Conservation (phyloP, 495 filamentous ascomycete genomes). For the Aspergillus heteromorphus region DNA sequence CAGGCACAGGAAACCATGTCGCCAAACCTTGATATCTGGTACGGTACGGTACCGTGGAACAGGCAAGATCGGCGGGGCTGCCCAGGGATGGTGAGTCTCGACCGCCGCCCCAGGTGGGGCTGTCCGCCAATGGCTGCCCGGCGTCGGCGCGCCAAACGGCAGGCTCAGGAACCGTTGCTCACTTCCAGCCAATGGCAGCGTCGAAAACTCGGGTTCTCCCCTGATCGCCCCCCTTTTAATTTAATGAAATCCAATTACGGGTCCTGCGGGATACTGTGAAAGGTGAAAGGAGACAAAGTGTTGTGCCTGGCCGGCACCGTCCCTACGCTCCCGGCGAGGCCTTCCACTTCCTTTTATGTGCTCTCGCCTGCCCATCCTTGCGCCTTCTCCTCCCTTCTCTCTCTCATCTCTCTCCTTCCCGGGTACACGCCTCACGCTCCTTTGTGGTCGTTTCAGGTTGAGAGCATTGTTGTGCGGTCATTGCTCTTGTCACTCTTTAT, state of each 20-base stretch:
- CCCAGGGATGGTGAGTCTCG: slow-evolving; percentile 5
- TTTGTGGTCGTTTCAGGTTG: slow-evolving; percentile 18
- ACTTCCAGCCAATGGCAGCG: neutral
- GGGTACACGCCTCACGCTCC: slow-evolving; percentile 20
- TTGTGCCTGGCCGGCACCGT: neutral
- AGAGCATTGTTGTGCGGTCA: slow-evolving; percentile 12
- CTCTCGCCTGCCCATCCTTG: slow-evolving; percentile 12
- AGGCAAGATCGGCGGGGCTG: neutral
- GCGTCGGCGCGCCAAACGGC: neutral
- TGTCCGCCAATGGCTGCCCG: slow-evolving; percentile 7
- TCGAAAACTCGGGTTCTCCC: neutral
- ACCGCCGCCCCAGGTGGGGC: slow-evolving; percentile 7
- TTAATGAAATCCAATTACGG: slow-evolving; percentile 8
- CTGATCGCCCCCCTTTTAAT: slow-evolving; percentile 19
- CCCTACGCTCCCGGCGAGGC: neutral
- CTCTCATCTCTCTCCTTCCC: slow-evolving; percentile 12
- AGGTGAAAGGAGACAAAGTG: neutral
- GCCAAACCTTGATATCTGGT: neutral
- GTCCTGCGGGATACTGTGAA: neutral
- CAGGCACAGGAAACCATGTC: neutral
- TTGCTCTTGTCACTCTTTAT: slow-evolving; percentile 29
- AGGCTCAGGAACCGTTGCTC: slow-evolving; percentile 14
- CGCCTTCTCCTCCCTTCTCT: slow-evolving; percentile 18
- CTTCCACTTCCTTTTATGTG: neutral
- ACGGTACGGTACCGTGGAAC: neutral